Percentiles rank a stretch among this genome's conserved stretches.
Conservation (phyloP, 2,329 filamentous ascomycete species). For the Aschersonia sp. region DNA sequence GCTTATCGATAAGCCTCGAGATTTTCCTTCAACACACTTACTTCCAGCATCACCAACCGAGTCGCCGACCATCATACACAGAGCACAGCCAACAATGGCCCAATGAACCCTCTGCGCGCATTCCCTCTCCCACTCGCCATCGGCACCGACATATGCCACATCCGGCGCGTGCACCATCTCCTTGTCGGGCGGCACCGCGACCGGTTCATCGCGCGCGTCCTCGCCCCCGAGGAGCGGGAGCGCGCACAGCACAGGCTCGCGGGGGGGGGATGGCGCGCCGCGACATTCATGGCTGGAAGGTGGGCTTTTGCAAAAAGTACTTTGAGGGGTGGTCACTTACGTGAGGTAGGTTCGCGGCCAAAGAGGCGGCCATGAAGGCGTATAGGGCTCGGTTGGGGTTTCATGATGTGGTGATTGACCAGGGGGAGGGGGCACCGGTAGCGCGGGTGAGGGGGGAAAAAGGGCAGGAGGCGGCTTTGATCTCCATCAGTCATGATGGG, state of each 20-base stretch:
- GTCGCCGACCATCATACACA: too few relatives aligned
- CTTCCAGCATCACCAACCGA: background rate
- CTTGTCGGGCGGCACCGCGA: slow-evolving; percentile 27
- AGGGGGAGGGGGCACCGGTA: too few relatives aligned
- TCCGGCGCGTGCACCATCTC: slow-evolving; percentile 48
- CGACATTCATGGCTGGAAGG: slow-evolving; percentile 21
- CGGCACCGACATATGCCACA: slow-evolving; percentile 67
- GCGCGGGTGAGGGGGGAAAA: slow-evolving; percentile 6
- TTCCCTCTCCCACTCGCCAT: slow-evolving; percentile 56
- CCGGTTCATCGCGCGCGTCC: slow-evolving; percentile 32
- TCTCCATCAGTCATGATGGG: slow-evolving; percentile 81
- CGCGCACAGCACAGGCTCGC: background rate
- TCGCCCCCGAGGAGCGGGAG: slow-evolving; percentile 22
- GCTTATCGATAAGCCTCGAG: slow-evolving; percentile 8
- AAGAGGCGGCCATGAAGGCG: slow-evolving; percentile 64
- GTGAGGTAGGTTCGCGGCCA: slow-evolving; percentile 47
- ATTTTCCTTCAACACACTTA: background rate
- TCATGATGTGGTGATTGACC: slow-evolving; percentile 41
- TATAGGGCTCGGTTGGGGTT: slow-evolving; percentile 42
- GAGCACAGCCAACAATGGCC: too few relatives aligned
- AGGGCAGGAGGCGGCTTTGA: slow-evolving; percentile 40
- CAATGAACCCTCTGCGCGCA: slow-evolving; percentile 7
- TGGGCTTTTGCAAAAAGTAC: slow-evolving; percentile 5
- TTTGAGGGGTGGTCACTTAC: background rate
- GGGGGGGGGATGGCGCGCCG: slow-evolving; percentile 7